These are phyloP conservation scores for Choanephora cucurbitarum DNA, from an alignment of 371 early-diverging fungal species.

Conservation along the genomic window DNA sequence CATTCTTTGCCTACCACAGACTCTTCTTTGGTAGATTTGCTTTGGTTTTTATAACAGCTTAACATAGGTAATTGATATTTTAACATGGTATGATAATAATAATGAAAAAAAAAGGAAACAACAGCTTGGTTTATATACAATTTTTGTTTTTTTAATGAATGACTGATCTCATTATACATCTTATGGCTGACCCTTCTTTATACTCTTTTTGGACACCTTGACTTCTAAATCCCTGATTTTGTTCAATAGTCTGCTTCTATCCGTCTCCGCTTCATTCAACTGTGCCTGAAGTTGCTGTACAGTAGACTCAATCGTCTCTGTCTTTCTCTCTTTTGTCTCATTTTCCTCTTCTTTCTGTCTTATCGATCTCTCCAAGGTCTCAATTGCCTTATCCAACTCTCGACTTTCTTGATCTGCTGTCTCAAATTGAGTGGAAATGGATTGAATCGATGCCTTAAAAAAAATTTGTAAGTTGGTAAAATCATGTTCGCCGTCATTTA, in stretches of 20 bases:
- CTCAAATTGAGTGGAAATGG: not conserved
- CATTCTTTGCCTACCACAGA: constrained; percentile 9
- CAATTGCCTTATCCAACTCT: not conserved
- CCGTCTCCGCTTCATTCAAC: constrained; percentile 13
- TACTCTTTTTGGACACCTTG: constrained; percentile 10
- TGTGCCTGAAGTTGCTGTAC: constrained; percentile 9
- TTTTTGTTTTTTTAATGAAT: not conserved
- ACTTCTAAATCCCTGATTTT: constrained; percentile 18
- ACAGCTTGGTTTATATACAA: no score
- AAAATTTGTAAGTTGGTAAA: not conserved
- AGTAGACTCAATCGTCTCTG: not conserved
- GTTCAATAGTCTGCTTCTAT: constrained; percentile 13
- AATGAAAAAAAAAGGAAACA: no score
- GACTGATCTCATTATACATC: not conserved
- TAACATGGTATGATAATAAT: no score
- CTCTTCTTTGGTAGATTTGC: not conserved
- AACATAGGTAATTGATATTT: no score
- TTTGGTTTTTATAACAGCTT: not conserved
- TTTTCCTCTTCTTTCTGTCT: constrained; percentile 12
- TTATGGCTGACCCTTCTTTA: not conserved
- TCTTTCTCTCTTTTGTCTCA: not conserved
- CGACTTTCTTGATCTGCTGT: constrained; percentile 10
- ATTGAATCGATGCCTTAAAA: constrained; percentile 5
- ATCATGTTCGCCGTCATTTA: not conserved
- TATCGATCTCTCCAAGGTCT: constrained; percentile 9